Conservation (phyloP, 2,329 filamentous ascomycete species). For the Rhytidhysteron rufulum region DNA sequence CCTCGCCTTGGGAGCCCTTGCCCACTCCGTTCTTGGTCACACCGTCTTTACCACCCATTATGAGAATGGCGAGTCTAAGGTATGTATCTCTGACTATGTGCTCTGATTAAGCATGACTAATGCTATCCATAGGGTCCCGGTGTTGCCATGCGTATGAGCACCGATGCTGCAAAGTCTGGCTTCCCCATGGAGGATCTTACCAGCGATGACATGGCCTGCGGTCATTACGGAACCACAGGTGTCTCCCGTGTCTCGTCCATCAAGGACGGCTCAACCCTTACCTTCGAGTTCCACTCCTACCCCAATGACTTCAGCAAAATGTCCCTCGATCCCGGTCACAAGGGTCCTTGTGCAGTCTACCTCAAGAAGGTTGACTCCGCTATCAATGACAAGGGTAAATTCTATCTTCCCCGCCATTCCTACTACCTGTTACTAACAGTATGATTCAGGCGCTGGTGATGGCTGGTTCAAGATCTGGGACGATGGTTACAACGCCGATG, state of each 20-base stretch:
- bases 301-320: slow-evolving; percentile 54
- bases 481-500: slow-evolving; percentile 57
- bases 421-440: slow-evolving; percentile 5
- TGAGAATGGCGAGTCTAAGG: slow-evolving; percentile 28
- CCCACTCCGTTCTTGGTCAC: slow-evolving; percentile 29
- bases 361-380: slow-evolving; percentile 65
- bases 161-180: slow-evolving; percentile 50
- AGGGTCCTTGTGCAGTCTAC: slow-evolving; percentile 70
- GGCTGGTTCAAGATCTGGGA: slow-evolving; percentile 81
- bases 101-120: slow-evolving; percentile 16
- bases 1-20: slow-evolving; percentile 29
- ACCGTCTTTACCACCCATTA: slow-evolving; percentile 34
- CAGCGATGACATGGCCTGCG: slow-evolving; percentile 65
- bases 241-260: slow-evolving; percentile 47
- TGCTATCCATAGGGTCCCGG: slow-evolving; percentile 57
- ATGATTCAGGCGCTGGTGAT: slow-evolving; percentile 43
- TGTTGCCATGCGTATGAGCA: slow-evolving; percentile 66
- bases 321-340: slow-evolving; percentile 58
- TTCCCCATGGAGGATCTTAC: slow-evolving; percentile 55
- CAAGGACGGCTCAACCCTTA: slow-evolving; percentile 53
- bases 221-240: slow-evolving; percentile 46
- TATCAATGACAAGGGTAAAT: slow-evolving; percentile 42
- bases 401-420: too few relatives aligned
- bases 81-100: slow-evolving; percentile 8
- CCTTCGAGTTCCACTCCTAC: slow-evolving; percentile 64